phyloP scores from a whole-genome alignment of 202 grass and related monocot species.

The Dendrocalamus latiflorus region DNA sequence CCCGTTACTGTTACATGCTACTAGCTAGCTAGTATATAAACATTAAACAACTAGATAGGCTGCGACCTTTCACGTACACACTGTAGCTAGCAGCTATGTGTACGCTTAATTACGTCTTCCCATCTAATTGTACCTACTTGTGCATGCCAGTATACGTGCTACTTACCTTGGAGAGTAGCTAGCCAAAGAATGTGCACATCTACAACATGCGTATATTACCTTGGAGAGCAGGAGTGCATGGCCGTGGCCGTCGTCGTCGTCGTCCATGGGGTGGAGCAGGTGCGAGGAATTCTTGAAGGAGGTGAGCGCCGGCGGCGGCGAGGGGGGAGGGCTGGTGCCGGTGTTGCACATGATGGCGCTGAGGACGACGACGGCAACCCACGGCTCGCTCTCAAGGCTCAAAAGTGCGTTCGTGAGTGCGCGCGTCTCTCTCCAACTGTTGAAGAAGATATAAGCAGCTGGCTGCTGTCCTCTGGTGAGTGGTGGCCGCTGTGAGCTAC shows the following conservation, averaged over 20 bases:
- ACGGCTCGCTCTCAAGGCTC: not conserved
- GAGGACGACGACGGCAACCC: not conserved
- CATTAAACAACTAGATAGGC: constrained; percentile 2
- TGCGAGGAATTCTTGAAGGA: constrained; percentile 42
- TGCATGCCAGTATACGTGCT: not conserved
- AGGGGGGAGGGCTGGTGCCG: constrained; percentile 17
- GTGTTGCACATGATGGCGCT: constrained; percentile 37
- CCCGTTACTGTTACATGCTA: no score
- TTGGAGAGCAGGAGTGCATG: no score
- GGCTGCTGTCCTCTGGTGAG: constrained; percentile 28
- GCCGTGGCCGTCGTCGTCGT: no score
- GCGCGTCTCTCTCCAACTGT: not conserved
- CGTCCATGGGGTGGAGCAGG: no score
- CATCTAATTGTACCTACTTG: not conserved
- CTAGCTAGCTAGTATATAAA: not conserved
- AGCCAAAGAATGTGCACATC: constrained; percentile 10
- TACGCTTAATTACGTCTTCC: not conserved
- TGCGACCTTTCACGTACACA: not conserved
- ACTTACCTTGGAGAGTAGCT: not conserved
- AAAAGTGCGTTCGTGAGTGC: not conserved
- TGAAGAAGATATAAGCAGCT: not conserved
- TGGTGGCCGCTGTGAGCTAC: constrained; percentile 27
- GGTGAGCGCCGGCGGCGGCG: not conserved
- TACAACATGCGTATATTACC: no score
- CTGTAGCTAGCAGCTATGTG: constrained; percentile 15